These are phyloP conservation scores for Sonneratia caseolaris DNA, from an alignment of 345 rosid genomes.

Conservation along the genomic window DNA sequence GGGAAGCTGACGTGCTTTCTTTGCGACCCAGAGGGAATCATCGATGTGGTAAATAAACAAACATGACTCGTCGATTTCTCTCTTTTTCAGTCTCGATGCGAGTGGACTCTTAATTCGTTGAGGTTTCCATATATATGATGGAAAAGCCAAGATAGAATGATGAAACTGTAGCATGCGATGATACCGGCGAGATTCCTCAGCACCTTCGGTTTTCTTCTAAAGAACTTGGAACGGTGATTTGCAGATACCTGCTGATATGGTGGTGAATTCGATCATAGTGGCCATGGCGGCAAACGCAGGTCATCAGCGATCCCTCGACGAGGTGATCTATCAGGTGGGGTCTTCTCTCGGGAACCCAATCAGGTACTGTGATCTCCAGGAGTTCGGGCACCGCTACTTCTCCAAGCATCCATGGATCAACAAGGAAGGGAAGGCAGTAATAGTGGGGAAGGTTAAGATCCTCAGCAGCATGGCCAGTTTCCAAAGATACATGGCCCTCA, in stretches of 20 bases:
- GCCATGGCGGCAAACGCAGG: constrained; percentile 42
- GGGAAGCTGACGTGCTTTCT: constrained; percentile 73
- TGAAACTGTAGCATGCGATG: no score
- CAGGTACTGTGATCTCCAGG: constrained; percentile 28
- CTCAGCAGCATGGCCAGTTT: constrained; percentile 59
- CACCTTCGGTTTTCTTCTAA: not conserved
- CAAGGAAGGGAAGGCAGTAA: constrained; percentile 67
- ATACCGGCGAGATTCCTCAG: not conserved
- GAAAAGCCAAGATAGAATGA: no score
- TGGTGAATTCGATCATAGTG: constrained; percentile 56
- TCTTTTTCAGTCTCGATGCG: no score
- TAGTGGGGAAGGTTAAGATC: constrained; percentile 33
- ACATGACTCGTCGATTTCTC: not conserved
- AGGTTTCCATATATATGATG: no score
- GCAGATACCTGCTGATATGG: constrained; percentile 86
- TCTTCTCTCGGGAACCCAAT: constrained; percentile 55
- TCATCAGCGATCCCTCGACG: constrained; percentile 3
- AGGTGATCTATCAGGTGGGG: constrained; percentile 60
- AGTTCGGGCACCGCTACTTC: constrained; percentile 40
- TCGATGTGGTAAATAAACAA: constrained; percentile 46
- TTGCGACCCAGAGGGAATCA: constrained; percentile 38
- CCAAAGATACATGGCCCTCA: constrained; percentile 57
- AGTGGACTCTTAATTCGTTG: no score
- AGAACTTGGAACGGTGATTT: not conserved
- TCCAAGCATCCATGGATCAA: constrained; percentile 61